A percentile compares a stretch with the other conserved stretches of the same genome.
Evolutionary conservation across 371 early-diverging fungal genomes (phyloP).

Genomic region (Haplosporangium sp.): DNA sequence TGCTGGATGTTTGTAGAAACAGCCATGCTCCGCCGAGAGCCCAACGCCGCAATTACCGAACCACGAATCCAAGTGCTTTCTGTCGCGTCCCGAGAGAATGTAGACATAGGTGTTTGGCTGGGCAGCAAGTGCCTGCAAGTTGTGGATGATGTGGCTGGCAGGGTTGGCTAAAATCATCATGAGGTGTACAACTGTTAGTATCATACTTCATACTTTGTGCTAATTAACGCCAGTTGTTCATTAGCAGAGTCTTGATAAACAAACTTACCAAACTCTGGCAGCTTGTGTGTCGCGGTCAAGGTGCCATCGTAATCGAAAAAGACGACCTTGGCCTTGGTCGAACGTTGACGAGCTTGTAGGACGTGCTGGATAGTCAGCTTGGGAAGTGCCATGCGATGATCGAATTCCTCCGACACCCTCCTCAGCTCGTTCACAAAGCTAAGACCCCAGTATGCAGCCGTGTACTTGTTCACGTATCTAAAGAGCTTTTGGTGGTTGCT

Average conservation of each 20-base stretch:
- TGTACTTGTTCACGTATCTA: slow-evolving; percentile 96
- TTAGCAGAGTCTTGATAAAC: too few relatives aligned
- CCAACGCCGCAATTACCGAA: slow-evolving; percentile 89
- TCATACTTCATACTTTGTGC: background rate
- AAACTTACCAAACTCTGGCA: slow-evolving; percentile 86
- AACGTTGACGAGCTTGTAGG: slow-evolving; percentile 56
- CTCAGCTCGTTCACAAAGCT: slow-evolving; percentile 92
- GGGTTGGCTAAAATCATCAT: slow-evolving; percentile 65
- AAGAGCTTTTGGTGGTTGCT: slow-evolving; percentile 92
- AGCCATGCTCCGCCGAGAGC: slow-evolving; percentile 94
- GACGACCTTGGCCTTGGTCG: slow-evolving; percentile 73
- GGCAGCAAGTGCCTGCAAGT: slow-evolving; percentile 74
- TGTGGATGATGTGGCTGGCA: slow-evolving; percentile 70
- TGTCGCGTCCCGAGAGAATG: slow-evolving; percentile 89
- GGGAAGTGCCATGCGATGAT: slow-evolving; percentile 78
- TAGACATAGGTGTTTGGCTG: slow-evolving; percentile 92
- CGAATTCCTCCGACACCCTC: slow-evolving; percentile 61
- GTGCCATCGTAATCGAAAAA: slow-evolving; percentile 97
- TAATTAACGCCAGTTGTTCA: too few relatives aligned
- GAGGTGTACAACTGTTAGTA: background rate
- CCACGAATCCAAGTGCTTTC: slow-evolving; percentile 89
- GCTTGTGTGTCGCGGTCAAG: slow-evolving; percentile 81
- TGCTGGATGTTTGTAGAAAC: slow-evolving; percentile 90
- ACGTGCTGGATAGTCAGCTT: slow-evolving; percentile 62
- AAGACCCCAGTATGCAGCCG: slow-evolving; percentile 98